phyloP scores from a whole-genome alignment of 108 stramenopile species.

The Conticribra weissflogii region DNA sequence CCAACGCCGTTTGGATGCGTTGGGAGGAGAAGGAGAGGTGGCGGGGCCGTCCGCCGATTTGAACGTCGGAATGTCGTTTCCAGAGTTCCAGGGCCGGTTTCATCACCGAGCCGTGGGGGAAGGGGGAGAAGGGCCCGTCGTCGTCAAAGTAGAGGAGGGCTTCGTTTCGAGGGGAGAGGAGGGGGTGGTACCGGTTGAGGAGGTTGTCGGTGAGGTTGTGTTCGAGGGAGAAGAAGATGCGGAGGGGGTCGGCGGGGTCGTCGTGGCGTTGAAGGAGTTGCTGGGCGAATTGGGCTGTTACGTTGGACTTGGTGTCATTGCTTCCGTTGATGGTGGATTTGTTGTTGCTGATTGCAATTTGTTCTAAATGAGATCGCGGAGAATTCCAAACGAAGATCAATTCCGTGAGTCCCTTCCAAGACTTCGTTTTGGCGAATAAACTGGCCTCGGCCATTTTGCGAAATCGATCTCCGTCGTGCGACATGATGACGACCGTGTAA shows the following conservation, averaged over 20 bases:
- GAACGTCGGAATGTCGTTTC: conserved; percentile 70
- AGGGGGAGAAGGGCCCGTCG: conserved; percentile 73
- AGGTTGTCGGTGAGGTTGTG: conserved; percentile 69
- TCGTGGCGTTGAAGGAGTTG: conserved; percentile 18
- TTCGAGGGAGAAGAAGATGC: conserved; percentile 68
- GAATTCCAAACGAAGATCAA: conserved; percentile 76
- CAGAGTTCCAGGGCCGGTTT: conserved; percentile 72
- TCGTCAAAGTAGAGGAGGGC: conserved; percentile 80
- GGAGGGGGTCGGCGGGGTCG: conserved; percentile 31
- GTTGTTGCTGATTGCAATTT: not conserved
- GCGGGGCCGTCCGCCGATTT: conserved; percentile 72
- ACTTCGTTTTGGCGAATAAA: not conserved
- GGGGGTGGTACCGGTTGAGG: conserved; percentile 78
- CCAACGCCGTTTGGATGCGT: conserved; percentile 34
- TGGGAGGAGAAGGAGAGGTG: conserved; percentile 37
- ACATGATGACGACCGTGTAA: conserved; percentile 8
- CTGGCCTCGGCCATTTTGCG: not conserved
- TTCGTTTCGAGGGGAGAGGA: conserved; percentile 58
- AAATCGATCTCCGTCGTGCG: not conserved
- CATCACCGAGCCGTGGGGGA: conserved; percentile 29
- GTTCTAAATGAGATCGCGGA: conserved; percentile 45
- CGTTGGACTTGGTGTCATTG: not conserved
- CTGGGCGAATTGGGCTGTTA: conserved; percentile 13
- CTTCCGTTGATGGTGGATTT: not conserved
- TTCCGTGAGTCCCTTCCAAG: conserved; percentile 32